Evolutionary conservation across 345 rosid species (phyloP).

Genomic region (Rhodomyrtus tomentosa): DNA sequence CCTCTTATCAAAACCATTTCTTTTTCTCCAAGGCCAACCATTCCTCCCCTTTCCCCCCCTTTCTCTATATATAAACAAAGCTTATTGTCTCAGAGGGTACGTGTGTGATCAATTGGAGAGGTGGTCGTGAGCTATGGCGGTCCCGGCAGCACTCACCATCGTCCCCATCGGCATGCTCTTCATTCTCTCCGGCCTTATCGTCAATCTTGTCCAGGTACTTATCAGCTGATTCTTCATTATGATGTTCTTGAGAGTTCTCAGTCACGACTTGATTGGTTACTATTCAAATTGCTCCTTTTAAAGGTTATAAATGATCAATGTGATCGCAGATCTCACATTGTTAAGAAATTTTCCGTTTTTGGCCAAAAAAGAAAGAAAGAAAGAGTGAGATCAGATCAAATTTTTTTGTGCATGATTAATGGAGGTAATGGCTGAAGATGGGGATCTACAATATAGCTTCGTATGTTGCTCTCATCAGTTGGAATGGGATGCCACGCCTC

Average conservation of each 20-base stretch:
- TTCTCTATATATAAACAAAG: not conserved
- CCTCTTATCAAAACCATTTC: not conserved
- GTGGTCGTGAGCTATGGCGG: slow-evolving; percentile 34
- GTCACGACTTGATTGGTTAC: not conserved
- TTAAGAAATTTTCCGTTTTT: not conserved
- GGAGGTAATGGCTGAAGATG: not conserved
- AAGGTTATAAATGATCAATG: not conserved
- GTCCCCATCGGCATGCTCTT: slow-evolving; percentile 74
- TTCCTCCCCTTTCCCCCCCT: not conserved
- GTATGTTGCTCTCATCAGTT: not conserved
- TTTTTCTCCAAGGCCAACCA: too few relatives aligned
- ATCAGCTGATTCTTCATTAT: not conserved
- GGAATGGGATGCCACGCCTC: not conserved
- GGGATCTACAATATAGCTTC: not conserved
- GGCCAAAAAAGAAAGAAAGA: not conserved
- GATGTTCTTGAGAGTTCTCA: not conserved
- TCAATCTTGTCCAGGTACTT: slow-evolving; percentile 76
- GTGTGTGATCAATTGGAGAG: not conserved
- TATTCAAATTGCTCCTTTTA: not conserved
- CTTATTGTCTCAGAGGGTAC: not conserved
- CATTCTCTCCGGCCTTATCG: slow-evolving; percentile 73
- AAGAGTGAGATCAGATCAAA: not conserved
- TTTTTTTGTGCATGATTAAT: not conserved
- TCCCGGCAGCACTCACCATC: slow-evolving; percentile 57
- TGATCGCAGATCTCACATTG: not conserved